Evolutionary conservation across 108 stramenopile genomes (phyloP).

Genomic region (Fragilariopsis cylindrus): DNA sequence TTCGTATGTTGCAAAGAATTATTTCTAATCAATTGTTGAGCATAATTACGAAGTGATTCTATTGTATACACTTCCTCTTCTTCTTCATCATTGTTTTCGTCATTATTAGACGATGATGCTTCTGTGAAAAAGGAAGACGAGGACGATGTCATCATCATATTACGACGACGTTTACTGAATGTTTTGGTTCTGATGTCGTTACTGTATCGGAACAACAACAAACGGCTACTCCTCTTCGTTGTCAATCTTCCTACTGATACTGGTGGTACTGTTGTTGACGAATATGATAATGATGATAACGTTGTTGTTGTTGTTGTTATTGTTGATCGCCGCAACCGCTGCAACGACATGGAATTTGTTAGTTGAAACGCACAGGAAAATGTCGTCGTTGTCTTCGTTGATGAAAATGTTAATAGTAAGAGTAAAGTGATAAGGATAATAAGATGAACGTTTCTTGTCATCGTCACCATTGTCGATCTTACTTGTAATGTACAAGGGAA

Average conservation of each 20-base stretch:
- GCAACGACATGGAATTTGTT: neutral
- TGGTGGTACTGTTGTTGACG: neutral
- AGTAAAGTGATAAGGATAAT: neutral
- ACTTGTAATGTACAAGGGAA: too few species aligned
- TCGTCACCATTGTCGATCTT: too few species aligned
- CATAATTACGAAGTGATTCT: conserved; percentile 1
- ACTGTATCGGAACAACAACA: too few species aligned
- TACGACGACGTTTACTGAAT: neutral
- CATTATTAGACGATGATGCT: neutral
- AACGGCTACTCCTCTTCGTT: too few species aligned
- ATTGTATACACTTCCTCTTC: neutral
- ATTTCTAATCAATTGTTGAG: neutral
- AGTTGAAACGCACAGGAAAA: neutral
- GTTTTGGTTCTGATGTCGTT: neutral
- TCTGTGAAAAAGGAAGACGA: neutral
- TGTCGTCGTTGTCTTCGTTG: neutral
- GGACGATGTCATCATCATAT: neutral
- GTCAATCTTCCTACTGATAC: neutral
- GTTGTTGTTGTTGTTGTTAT: neutral
- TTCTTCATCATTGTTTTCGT: neutral
- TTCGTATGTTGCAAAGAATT: neutral
- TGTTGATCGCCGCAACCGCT: neutral
- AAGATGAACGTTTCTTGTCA: too few species aligned
- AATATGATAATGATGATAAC: neutral
- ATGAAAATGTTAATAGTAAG: neutral